These are phyloP conservation scores for Diversispora epigaea DNA, from an alignment of 192 early-diverging fungal genomes.

Conservation along the genomic window DNA sequence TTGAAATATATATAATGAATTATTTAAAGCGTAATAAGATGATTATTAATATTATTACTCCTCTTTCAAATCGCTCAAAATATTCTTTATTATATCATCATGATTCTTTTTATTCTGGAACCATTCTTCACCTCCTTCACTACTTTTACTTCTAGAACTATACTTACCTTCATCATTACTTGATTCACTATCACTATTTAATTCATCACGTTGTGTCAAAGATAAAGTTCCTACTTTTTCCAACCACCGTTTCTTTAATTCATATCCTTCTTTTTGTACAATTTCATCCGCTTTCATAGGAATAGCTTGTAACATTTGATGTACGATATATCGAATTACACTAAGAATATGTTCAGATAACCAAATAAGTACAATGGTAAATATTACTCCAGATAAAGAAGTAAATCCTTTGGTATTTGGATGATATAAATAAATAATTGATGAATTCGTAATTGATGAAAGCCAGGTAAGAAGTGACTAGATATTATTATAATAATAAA, in stretches of 20 bases:
- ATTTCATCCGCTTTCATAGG: slow-evolving; percentile 38
- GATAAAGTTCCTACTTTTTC: slow-evolving; percentile 11
- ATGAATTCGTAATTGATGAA: slow-evolving; percentile 60
- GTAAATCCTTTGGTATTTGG: slow-evolving; percentile 39
- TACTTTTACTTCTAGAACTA: too few relatives aligned
- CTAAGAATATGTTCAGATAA: slow-evolving; percentile 43
- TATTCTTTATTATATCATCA: too few relatives aligned
- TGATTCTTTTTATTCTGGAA: too few relatives aligned
- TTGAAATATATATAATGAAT: too few relatives aligned
- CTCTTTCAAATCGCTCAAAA: too few relatives aligned
- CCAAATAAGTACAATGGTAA: slow-evolving; percentile 33
- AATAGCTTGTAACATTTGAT: slow-evolving; percentile 25
- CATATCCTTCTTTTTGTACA: slow-evolving; percentile 40
- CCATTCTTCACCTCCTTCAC: too few relatives aligned
- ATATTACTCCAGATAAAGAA: slow-evolving; percentile 34
- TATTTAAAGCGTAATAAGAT: too few relatives aligned
- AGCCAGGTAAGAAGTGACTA: slow-evolving; percentile 50
- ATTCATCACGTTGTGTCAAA: neutral
- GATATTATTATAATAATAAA: neutral
- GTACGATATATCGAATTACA: slow-evolving; percentile 27
- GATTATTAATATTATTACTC: too few relatives aligned
- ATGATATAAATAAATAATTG: slow-evolving; percentile 55
- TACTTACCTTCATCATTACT: neutral
- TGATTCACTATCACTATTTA: neutral
- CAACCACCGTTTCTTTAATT: slow-evolving; percentile 40